A percentile compares a stretch with the other conserved stretches of the same genome.
These are phyloP conservation scores for Terfezia claveryi DNA, from an alignment of 495 filamentous ascomycete genomes.

Conservation along the genomic window DNA sequence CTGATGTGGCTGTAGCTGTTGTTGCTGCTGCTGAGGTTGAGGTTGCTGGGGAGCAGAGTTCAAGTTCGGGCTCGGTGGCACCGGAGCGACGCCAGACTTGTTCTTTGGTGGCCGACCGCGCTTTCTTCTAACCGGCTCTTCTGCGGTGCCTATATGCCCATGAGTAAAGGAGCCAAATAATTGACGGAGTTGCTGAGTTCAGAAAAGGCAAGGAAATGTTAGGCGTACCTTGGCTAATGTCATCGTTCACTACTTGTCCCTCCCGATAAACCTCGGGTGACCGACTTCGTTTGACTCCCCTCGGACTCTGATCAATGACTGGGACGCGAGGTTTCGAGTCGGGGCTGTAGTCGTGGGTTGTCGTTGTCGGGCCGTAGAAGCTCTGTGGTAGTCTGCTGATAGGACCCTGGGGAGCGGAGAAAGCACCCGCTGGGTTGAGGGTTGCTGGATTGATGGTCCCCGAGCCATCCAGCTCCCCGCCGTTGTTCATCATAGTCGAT, in stretches of 20 bases:
- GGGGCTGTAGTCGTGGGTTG: slow-evolving; percentile 14
- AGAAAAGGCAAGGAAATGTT: slow-evolving; percentile 36
- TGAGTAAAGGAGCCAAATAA: too few species aligned
- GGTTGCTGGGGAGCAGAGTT: neutral
- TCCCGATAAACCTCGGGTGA: slow-evolving; percentile 53
- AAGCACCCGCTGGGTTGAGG: slow-evolving; percentile 19
- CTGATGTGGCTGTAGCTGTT: neutral
- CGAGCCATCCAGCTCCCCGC: slow-evolving; percentile 43
- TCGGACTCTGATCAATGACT: slow-evolving; percentile 33
- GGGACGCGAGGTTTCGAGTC: slow-evolving; percentile 19
- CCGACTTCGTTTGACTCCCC: slow-evolving; percentile 81
- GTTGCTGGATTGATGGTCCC: slow-evolving; percentile 66
- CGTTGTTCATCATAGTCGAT: slow-evolving; percentile 37
- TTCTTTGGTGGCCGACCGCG: slow-evolving; percentile 72
- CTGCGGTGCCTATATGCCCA: slow-evolving; percentile 19
- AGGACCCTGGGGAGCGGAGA: slow-evolving; percentile 5
- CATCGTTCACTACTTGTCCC: slow-evolving; percentile 46
- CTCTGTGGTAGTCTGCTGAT: neutral
- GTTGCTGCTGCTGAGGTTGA: neutral
- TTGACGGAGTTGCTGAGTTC: neutral
- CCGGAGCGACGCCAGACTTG: slow-evolving; percentile 15
- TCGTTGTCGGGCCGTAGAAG: slow-evolving; percentile 3
- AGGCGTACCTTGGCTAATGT: slow-evolving; percentile 27
- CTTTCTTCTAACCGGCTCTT: slow-evolving; percentile 63
- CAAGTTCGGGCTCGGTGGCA: slow-evolving; percentile 1